Evolutionary conservation across 129 eudicot species (phyloP).

Genomic region (Saposhnikovia divaricata): DNA sequence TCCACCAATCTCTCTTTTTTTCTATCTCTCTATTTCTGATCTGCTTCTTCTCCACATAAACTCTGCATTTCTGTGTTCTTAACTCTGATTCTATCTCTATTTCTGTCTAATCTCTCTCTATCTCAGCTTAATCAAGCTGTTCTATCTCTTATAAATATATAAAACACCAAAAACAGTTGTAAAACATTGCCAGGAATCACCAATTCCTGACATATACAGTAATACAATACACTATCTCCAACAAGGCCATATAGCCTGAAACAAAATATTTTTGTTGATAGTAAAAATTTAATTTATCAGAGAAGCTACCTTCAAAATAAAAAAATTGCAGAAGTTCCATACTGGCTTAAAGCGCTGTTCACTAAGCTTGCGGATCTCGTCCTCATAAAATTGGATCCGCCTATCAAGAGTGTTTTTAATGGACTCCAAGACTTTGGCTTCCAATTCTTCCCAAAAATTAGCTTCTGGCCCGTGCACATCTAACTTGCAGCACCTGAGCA

Average conservation of each 20-base stretch:
- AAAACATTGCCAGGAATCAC: too few species aligned
- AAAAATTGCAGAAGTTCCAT: slow-evolving; percentile 89
- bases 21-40: too few species aligned
- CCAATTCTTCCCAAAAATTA: slow-evolving; percentile 86
- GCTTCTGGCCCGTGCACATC: slow-evolving; percentile 63
- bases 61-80: too few species aligned
- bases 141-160: too few species aligned
- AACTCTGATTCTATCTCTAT: too few species aligned
- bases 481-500: slow-evolving; percentile 71
- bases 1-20: too few species aligned
- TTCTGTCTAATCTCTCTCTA: too few species aligned
- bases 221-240: slow-evolving; percentile 9
- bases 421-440: slow-evolving; percentile 69
- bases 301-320: slow-evolving; percentile 68
- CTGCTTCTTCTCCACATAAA: too few species aligned
- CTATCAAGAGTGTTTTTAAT: slow-evolving; percentile 74
- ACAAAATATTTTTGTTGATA: not conserved
- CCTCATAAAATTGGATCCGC: slow-evolving; percentile 90
- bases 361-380: slow-evolving; percentile 86
- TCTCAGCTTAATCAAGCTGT: too few species aligned
- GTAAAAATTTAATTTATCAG: not conserved
- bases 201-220: too few species aligned
- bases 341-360: slow-evolving; percentile 88
- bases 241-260: not conserved
- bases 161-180: too few species aligned